Conservation (phyloP, 2,329 filamentous ascomycete species). For the Talaromyces pinophilus region DNA sequence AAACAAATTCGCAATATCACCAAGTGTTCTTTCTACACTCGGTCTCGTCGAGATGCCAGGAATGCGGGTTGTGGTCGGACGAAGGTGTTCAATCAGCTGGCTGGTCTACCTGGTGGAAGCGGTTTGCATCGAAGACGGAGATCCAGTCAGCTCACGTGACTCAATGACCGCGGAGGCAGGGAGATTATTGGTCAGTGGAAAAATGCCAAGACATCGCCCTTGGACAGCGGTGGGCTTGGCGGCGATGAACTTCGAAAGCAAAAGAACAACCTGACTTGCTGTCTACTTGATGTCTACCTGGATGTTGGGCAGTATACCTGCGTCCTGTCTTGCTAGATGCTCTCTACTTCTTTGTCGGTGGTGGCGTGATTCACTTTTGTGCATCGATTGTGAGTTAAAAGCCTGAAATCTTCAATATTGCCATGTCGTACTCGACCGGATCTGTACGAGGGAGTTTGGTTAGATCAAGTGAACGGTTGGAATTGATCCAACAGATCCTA, state of each 20-base stretch:
- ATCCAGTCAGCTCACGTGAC: conserved; percentile 36
- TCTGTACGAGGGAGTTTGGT: neutral
- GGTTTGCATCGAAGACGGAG: conserved; percentile 47
- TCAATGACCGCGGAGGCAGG: conserved; percentile 22
- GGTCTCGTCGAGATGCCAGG: conserved; percentile 16
- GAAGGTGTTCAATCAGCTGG: conserved; percentile 28
- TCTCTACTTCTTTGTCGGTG: neutral
- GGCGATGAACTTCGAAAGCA: neutral
- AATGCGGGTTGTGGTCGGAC: conserved; percentile 25
- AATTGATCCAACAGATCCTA: neutral
- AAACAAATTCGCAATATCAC: conserved; percentile 17
- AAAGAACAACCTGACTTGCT: neutral
- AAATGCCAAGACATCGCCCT: conserved; percentile 29
- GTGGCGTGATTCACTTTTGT: neutral
- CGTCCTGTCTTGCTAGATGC: neutral
- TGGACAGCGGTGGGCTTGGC: conserved; percentile 4
- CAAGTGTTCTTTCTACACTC: neutral
- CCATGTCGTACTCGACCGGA: neutral
- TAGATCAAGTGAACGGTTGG: neutral
- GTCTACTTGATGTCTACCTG: neutral
- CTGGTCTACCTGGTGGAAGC: conserved; percentile 27
- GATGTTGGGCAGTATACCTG: conserved; percentile 1
- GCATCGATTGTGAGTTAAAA: neutral
- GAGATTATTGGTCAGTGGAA: conserved; percentile 31
- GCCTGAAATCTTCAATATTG: neutral